These are phyloP conservation scores for Parachaetomium inaequale DNA, from an alignment of 495 filamentous ascomycete species.

Conservation along the genomic window DNA sequence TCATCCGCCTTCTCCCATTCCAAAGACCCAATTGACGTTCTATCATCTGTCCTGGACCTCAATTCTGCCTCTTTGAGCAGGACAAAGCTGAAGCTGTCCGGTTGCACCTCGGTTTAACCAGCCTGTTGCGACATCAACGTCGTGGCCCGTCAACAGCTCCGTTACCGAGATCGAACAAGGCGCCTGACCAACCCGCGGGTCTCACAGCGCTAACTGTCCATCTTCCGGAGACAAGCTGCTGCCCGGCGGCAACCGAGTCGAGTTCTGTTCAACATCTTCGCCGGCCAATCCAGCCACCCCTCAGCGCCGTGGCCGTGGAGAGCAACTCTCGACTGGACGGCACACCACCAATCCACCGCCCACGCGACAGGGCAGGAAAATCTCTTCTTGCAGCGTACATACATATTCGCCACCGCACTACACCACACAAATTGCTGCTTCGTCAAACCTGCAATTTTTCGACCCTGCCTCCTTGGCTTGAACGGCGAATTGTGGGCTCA, in stretches of 20 bases:
- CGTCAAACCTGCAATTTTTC: conserved; percentile 14
- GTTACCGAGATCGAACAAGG: not conserved
- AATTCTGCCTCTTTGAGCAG: not conserved
- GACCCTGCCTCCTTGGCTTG: conserved; percentile 3
- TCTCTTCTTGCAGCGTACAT: conserved; percentile 31
- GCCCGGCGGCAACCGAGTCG: conserved; percentile 11
- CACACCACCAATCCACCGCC: conserved; percentile 10
- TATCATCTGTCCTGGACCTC: not conserved
- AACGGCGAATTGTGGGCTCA: not conserved
- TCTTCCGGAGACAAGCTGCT: not conserved
- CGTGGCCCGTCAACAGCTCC: conserved; percentile 1
- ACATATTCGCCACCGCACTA: conserved; percentile 35
- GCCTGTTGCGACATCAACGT: not conserved
- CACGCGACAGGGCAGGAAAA: conserved; percentile 20
- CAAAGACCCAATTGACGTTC: not conserved
- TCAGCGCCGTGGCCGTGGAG: not conserved
- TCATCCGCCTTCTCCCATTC: not conserved
- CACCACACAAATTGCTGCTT: conserved; percentile 8
- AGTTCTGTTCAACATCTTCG: not conserved
- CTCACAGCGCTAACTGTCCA: not conserved
- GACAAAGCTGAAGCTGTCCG: not conserved
- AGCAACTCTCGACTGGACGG: conserved; percentile 12
- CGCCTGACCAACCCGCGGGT: conserved; percentile 9
- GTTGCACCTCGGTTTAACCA: not conserved
- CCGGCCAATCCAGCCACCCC: conserved; percentile 16